phyloP scores from a whole-genome alignment of 2,329 filamentous ascomycete genomes.

The Colletotrichum sp. region DNA sequence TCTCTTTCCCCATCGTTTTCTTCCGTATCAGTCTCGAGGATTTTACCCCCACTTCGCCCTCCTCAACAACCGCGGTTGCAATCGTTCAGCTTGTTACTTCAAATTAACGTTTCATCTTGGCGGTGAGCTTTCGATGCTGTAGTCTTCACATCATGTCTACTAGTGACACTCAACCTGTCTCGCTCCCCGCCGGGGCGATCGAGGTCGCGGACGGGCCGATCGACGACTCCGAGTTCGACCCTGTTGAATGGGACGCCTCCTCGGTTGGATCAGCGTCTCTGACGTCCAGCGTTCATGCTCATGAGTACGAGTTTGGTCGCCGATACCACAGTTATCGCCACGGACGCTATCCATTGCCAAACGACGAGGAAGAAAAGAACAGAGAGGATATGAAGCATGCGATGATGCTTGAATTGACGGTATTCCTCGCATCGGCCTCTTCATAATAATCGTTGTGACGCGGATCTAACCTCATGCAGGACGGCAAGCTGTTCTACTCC shows the following conservation, averaged over 20 bases:
- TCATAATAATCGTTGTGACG: not conserved
- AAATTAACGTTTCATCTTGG: not conserved
- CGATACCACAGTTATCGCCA: conserved; percentile 48
- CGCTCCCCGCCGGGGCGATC: not conserved
- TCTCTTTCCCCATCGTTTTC: not conserved
- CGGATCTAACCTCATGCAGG: conserved; percentile 21
- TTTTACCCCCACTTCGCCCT: not conserved
- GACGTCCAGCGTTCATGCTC: conserved; percentile 39
- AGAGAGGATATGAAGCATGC: conserved; percentile 51
- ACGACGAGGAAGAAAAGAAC: conserved; percentile 49
- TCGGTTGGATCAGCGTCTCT: conserved; percentile 36
- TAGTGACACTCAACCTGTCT: not conserved
- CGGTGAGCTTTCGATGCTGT: not conserved
- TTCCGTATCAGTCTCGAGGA: not conserved
- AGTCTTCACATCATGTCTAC: not conserved
- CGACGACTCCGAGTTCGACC: conserved; percentile 14
- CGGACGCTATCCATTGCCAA: conserved; percentile 51
- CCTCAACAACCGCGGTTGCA: not conserved
- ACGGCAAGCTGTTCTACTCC: conserved; percentile 43
- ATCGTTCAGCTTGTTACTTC: not conserved
- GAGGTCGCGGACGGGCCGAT: not conserved
- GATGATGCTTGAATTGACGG: conserved; percentile 49
- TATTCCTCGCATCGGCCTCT: no score
- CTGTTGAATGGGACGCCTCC: conserved; percentile 21
- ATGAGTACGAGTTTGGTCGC: conserved; percentile 44